These are phyloP conservation scores for Epichloe hybrida DNA, from an alignment of 2,329 filamentous ascomycete species.

Conservation along the genomic window DNA sequence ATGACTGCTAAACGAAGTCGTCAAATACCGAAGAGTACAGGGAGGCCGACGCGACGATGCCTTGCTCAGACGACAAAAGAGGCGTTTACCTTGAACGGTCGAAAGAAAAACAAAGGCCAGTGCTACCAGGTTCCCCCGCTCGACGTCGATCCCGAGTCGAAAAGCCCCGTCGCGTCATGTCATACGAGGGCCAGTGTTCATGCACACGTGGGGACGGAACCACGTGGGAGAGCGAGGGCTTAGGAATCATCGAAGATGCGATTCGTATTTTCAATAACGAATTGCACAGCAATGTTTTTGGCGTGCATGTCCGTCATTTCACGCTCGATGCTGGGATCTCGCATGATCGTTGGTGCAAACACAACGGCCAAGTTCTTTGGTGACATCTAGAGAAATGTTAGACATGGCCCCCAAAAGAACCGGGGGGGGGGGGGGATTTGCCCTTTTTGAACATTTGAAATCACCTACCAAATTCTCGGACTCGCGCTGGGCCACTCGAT, in stretches of 20 bases:
- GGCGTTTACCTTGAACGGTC: background rate
- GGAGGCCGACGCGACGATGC: background rate
- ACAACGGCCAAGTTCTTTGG: constrained; percentile 93
- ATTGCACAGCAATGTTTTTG: constrained; percentile 86
- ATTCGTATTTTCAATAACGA: constrained; percentile 80
- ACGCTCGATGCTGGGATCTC: constrained; percentile 73
- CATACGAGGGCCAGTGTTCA: background rate
- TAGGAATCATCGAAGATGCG: constrained; percentile 53
- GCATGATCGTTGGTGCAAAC: constrained; percentile 95
- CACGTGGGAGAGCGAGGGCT: background rate
- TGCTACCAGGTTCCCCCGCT: background rate
- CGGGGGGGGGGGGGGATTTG: no score
- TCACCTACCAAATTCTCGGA: constrained; percentile 66
- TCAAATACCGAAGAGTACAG: background rate
- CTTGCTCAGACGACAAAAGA: background rate
- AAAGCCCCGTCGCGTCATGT: background rate
- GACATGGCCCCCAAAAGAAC: no score
- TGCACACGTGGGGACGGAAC: background rate
- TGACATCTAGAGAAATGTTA: constrained; percentile 55
- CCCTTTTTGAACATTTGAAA: background rate
- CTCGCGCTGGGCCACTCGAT: constrained; percentile 70
- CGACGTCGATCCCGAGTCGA: background rate
- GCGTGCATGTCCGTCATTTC: constrained; percentile 94
- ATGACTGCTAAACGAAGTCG: background rate
- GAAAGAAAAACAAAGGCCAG: background rate